Evolutionary conservation across 805 yeast genomes (phyloP).

Genomic region (Cyberlindnera suaveolens): DNA sequence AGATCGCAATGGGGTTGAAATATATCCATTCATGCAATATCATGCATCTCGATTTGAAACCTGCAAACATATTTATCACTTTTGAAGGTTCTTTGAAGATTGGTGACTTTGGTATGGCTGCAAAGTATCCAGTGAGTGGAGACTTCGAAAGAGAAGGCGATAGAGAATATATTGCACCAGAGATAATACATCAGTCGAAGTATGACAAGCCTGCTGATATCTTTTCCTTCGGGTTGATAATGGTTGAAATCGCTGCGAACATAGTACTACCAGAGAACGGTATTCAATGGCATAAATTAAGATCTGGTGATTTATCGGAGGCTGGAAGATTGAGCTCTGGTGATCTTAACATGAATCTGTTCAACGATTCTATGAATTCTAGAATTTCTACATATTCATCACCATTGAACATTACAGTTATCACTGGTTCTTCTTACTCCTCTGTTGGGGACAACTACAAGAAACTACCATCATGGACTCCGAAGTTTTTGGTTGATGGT

Average conservation of each 20-base stretch:
- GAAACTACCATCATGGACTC: constrained; percentile 78
- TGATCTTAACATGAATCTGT: constrained; percentile 38
- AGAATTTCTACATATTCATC: constrained; percentile 21
- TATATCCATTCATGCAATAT: constrained; percentile 75
- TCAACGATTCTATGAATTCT: constrained; percentile 20
- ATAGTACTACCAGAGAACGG: constrained; percentile 95
- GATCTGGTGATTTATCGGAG: constrained; percentile 93
- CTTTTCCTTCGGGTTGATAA: constrained; percentile 87
- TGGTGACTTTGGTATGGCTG: constrained; percentile 96
- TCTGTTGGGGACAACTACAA: constrained; percentile 17
- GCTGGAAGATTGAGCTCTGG: constrained; percentile 83
- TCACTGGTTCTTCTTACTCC: constrained; percentile 24
- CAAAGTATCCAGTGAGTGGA: constrained; percentile 64
- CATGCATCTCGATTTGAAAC: constrained; percentile 87
- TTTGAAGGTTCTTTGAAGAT: constrained; percentile 92
- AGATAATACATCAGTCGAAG: constrained; percentile 71
- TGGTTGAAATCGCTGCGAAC: constrained; percentile 94
- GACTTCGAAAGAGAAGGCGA: constrained; percentile 91
- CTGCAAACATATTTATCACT: constrained; percentile 89
- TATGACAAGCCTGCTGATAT: constrained; percentile 93
- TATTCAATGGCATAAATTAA: constrained; percentile 88
- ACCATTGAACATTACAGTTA: constrained; percentile 18
- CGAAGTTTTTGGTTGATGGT: constrained; percentile 71
- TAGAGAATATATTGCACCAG: constrained; percentile 96
- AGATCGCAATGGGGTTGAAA: constrained; percentile 69